A percentile compares a stretch with the other conserved stretches of the same genome.
Conservation (phyloP, 352 stramenopile species). For the Pythium vanterpoolii region DNA sequence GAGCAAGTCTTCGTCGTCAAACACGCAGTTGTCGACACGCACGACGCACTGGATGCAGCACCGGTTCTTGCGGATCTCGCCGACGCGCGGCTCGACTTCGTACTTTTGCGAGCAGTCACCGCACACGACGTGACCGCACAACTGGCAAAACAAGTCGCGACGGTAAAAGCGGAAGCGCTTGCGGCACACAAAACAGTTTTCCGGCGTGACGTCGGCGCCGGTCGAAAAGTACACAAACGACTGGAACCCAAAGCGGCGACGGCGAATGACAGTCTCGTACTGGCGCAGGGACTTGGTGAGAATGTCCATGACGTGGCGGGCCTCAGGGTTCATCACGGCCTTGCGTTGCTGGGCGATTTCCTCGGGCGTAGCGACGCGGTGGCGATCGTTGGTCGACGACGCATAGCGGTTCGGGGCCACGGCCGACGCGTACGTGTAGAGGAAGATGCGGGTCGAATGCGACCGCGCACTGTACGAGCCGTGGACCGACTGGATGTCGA, state of each 20-base stretch:
- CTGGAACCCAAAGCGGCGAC: conserved; percentile 64
- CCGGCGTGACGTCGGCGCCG: conserved; percentile 9
- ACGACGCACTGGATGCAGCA: conserved; percentile 52
- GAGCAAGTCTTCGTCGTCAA: conserved; percentile 57
- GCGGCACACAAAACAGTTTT: conserved; percentile 50
- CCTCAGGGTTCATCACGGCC: conserved; percentile 47
- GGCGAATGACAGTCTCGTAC: conserved; percentile 56
- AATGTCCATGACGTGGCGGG: conserved; percentile 33
- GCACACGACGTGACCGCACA: conserved; percentile 55
- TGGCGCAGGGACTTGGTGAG: conserved; percentile 47
- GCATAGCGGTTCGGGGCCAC: conserved; percentile 29
- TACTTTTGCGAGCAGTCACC: conserved; percentile 51
- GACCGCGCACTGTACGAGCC: conserved; percentile 25
- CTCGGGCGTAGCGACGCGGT: conserved; percentile 10
- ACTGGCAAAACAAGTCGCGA: conserved; percentile 46
- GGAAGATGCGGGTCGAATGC: conserved; percentile 49
- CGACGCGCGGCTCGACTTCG: conserved; percentile 46
- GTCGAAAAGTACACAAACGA: conserved; percentile 59
- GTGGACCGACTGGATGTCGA: conserved; percentile 44
- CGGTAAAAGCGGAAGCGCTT: conserved; percentile 50
- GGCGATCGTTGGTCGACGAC: conserved; percentile 31
- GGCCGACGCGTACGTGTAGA: conserved; percentile 56
- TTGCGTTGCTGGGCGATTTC: conserved; percentile 36
- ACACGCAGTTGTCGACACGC: conserved; percentile 52
- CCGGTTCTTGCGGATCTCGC: conserved; percentile 44